phyloP scores from a whole-genome alignment of 805 yeast species.

The Wickerhamiella azymoides region DNA sequence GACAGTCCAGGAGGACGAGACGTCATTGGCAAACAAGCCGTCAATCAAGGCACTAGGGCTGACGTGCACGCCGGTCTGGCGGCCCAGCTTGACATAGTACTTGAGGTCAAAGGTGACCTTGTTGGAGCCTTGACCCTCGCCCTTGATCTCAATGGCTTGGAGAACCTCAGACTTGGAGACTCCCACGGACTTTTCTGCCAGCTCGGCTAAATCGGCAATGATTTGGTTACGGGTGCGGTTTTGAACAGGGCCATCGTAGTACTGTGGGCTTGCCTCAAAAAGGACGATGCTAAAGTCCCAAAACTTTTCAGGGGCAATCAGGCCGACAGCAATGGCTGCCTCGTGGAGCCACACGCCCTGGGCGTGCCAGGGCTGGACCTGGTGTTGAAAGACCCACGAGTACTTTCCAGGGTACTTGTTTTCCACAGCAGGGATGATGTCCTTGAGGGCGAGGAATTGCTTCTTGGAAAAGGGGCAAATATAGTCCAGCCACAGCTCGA shows the following conservation, averaged over 20 bases:
- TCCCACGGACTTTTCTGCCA: slow-evolving; percentile 31
- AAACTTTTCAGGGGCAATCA: slow-evolving; percentile 36
- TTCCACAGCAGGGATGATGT: slow-evolving; percentile 40
- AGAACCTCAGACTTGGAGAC: slow-evolving; percentile 29
- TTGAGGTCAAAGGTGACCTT: slow-evolving; percentile 48
- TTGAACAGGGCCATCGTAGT: slow-evolving; percentile 48
- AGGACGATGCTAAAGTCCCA: slow-evolving; percentile 44
- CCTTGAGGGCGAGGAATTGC: slow-evolving; percentile 41
- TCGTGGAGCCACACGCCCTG: slow-evolving; percentile 56
- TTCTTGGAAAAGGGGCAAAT: slow-evolving; percentile 62
- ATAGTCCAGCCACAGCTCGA: slow-evolving; percentile 21
- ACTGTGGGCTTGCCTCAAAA: slow-evolving; percentile 40
- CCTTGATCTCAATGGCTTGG: slow-evolving; percentile 25
- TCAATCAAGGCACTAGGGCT: slow-evolving; percentile 67
- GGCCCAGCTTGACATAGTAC: slow-evolving; percentile 54
- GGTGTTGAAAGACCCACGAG: slow-evolving; percentile 53
- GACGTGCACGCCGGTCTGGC: slow-evolving; percentile 72
- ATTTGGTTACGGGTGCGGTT: slow-evolving; percentile 42
- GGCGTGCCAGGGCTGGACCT: slow-evolving; percentile 88
- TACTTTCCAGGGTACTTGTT: slow-evolving; percentile 35
- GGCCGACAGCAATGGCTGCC: slow-evolving; percentile 55
- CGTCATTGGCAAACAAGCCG: slow-evolving; percentile 44
- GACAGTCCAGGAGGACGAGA: slow-evolving; percentile 49
- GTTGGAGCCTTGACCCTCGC: slow-evolving; percentile 41
- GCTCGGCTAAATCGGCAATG: slow-evolving; percentile 37